Evolutionary conservation across 129 eudicot species (phyloP).

Genomic region (Deinandra increscens): DNA sequence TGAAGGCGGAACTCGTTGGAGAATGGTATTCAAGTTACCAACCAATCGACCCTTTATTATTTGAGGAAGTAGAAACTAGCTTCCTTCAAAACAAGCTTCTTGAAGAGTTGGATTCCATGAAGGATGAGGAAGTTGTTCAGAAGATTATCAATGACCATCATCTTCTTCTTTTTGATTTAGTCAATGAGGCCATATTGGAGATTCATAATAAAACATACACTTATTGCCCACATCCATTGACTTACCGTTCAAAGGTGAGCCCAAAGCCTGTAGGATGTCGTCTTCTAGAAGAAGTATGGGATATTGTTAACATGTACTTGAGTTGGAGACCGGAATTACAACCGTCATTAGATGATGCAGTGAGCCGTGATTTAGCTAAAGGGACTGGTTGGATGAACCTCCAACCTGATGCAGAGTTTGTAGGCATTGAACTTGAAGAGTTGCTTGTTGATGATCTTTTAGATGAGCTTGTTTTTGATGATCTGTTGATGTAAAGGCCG

Average conservation of each 20-base stretch:
- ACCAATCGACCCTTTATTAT: constrained; percentile 62
- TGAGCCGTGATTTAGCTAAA: constrained; percentile 54
- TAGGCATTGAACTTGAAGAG: constrained; percentile 75
- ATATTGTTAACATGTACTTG: constrained; percentile 47
- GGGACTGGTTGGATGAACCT: constrained; percentile 90
- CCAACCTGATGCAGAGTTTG: constrained; percentile 76
- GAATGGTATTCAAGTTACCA: constrained; percentile 65
- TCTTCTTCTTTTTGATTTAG: constrained; percentile 66
- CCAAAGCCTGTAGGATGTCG: constrained; percentile 68
- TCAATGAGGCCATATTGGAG: constrained; percentile 66
- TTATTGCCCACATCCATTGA: constrained; percentile 57
- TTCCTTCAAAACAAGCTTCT: constrained; percentile 32
- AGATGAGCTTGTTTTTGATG: constrained; percentile 54
- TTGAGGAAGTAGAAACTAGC: constrained; percentile 53
- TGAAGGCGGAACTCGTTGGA: constrained; percentile 40
- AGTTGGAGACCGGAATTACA: constrained; percentile 45
- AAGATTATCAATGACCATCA: constrained; percentile 37
- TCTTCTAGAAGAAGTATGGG: constrained; percentile 83
- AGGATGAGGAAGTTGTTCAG: constrained; percentile 44
- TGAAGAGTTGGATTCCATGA: constrained; percentile 31
- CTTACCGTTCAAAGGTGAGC: constrained; percentile 43
- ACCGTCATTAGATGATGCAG: constrained; percentile 55
- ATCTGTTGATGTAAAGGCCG: constrained; percentile 41
- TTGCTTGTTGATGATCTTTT: constrained; percentile 66
- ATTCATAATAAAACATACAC: constrained; percentile 53